Evolutionary conservation across 2,329 filamentous ascomycete genomes (phyloP).

Genomic region (Diaporthe longicolla): DNA sequence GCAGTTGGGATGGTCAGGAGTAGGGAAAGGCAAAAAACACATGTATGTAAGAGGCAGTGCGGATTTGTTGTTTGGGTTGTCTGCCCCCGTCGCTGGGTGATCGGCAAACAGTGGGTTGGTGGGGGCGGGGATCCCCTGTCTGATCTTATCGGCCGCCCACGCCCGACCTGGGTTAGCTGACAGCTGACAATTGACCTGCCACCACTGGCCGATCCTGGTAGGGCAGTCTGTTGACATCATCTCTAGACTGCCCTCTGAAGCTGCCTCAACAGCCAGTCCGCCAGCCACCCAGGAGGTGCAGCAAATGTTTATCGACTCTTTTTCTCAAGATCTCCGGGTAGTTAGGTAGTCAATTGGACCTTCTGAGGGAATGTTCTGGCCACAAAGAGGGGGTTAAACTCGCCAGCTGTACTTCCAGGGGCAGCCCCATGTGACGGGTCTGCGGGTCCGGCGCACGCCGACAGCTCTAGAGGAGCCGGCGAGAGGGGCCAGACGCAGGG

Average conservation of each 20-base stretch:
- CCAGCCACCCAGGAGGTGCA: too few species aligned
- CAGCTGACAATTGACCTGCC: conserved; percentile 14
- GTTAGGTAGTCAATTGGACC: too few species aligned
- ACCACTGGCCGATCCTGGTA: not conserved
- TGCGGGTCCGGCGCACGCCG: too few species aligned
- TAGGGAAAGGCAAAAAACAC: not conserved
- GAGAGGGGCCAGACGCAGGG: too few species aligned
- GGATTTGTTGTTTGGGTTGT: conserved; percentile 20
- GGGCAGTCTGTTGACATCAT: not conserved
- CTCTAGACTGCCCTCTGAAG: not conserved
- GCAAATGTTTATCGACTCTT: too few species aligned
- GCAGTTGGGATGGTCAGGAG: not conserved
- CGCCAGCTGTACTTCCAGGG: too few species aligned
- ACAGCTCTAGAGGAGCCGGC: too few species aligned
- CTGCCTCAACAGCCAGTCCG: too few species aligned
- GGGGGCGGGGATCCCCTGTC: conserved; percentile 29
- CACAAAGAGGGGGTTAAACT: too few species aligned
- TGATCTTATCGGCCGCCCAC: conserved; percentile 7
- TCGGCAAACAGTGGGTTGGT: conserved; percentile 20
- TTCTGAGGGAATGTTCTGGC: too few species aligned
- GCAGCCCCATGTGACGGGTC: too few species aligned
- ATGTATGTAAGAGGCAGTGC: not conserved
- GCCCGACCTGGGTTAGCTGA: not conserved
- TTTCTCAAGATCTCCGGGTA: too few species aligned
- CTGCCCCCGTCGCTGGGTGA: not conserved